Base-by-base conservation (phyloP, 2,329 filamentous ascomycete genomes). In the Diaporthe velutina region DNA sequence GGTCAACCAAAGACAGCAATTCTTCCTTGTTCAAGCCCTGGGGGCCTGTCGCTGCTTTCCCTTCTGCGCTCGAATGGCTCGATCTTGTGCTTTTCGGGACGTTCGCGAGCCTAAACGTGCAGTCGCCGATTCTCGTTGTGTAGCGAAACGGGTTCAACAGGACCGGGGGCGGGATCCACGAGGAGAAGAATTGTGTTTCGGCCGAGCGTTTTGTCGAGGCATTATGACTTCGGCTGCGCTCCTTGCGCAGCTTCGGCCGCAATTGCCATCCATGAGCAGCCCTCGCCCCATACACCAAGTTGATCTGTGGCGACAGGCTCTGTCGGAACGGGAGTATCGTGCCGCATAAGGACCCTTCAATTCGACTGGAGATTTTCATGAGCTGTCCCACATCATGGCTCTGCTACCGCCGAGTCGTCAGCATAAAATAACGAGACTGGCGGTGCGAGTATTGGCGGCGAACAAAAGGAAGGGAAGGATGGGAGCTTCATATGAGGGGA, bases 281-380 rank as follows among this genome's bases (percentile, higher is more conserved):
- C 45, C 67, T 72, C 45, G 74, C 28, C 42, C 67, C 40, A n/a
- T 48, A 45, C 40, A 45, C 68, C n/a, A 55, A 35, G 35, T 50
- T 48, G 55, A 50, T 55, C n/a, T 52, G 42, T 13, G 60, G 67
- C 68, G 67, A 64, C 40, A 58, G 30, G 40, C 28, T 57, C 35
- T 55, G 83, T 82, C 85, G 85, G 83, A 83, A 84, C 79, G 85
- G 84, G 81, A 88, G 84, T 83, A 89, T 86, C 82, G 88, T 87
- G 86, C 87, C 85, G 85, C 87, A 89, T 85, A 89, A 87, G 85
- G 88, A 88, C 86, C 88, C 85, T 84, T 91, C 88, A 84, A 90
- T 86, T 88, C 87, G 88, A 84, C 85, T 87, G 80, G 86, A 84
- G 84, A 87, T 84, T 88, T 87, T 91, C 90, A 91, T 91, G 88